phyloP scores from a whole-genome alignment of 176 grass and related monocot species.

The Carex parvula region DNA sequence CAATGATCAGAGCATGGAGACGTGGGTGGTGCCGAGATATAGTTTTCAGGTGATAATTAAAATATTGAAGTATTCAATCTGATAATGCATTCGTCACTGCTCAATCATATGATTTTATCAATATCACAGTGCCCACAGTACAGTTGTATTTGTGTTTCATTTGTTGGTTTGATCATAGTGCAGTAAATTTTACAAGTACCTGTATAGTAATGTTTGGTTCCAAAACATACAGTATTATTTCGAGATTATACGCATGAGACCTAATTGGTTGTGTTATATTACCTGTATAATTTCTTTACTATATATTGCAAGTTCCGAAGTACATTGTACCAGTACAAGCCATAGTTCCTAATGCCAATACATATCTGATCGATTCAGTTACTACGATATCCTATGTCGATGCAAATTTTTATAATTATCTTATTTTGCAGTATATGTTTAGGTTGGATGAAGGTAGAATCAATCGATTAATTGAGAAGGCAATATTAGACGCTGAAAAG shows the following conservation, averaged over 20 bases:
- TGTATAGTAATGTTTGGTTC: not conserved
- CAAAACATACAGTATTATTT: not conserved
- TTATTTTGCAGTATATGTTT: constrained; percentile 54
- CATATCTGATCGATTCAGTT: not conserved
- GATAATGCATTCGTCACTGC: not conserved
- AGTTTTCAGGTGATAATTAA: constrained; percentile 58
- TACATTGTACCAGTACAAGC: not conserved
- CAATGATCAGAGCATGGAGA: constrained; percentile 73
- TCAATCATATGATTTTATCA: not conserved
- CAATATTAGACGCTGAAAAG: constrained; percentile 65
- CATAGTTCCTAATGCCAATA: not conserved
- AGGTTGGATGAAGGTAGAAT: constrained; percentile 56
- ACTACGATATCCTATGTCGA: not conserved
- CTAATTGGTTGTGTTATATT: not conserved
- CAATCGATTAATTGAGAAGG: constrained; percentile 67
- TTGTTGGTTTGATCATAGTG: not conserved
- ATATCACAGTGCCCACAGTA: not conserved
- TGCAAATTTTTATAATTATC: not conserved
- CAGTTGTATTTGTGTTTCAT: not conserved
- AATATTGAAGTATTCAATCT: not conserved
- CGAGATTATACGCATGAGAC: not conserved
- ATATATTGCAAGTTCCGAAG: not conserved
- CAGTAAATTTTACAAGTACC: not conserved
- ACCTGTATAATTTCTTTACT: not conserved
- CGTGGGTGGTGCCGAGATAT: constrained; percentile 92